Evolutionary conservation across 305 asterid species (phyloP), one percentile per base, ranked within the genome.

Genomic region (Ilex paraguariensis): DNA sequence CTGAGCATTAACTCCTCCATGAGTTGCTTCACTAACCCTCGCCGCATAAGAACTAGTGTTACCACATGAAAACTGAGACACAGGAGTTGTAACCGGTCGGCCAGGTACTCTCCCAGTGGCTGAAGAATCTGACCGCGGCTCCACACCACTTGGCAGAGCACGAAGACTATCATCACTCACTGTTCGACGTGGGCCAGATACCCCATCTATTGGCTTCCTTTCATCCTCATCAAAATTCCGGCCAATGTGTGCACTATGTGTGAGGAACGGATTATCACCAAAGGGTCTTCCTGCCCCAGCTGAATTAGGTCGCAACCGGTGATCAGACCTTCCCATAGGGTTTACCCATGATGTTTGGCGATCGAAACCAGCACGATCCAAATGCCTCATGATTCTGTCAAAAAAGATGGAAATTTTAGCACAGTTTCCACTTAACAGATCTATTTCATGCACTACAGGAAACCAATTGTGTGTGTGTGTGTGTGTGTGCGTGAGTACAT

Each of bases 151-250:
- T 12, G 84, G 78, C 57, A 69, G 80, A 68, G 80, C 79, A 44
- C 63, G 80, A 65, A 75, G 70, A 66, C 69, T 75, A 55, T 86
- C 98, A 63, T 88, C 98, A 70, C 81, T 77, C 51, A 84, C 75
- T n/a, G 82, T 84, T 67, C 88, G 82, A 49, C 92, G 94, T 64
- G 91, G 90, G 65, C 87, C 90, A 8, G 90, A 75, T 51, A 36
- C 77, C 57, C 90, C 94, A 77, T 88, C 95, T 69, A 91, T 65
- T 13, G 98, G 98, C 80, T 83, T 91, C 65, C 98, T 82, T 70
- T 91, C 98, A 70, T 88, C 98, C 78, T 91, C 98, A 40, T 91
- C 98, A 56, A 91, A 91, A 82, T 86, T 83, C 56, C 85, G 83
- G 52, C 96, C 96, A 28, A 91, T 83, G 45, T 63, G 75, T 13